Conservation (phyloP, 1,284 basidiomycete genomes). For the Rhodotorula glutinis region DNA sequence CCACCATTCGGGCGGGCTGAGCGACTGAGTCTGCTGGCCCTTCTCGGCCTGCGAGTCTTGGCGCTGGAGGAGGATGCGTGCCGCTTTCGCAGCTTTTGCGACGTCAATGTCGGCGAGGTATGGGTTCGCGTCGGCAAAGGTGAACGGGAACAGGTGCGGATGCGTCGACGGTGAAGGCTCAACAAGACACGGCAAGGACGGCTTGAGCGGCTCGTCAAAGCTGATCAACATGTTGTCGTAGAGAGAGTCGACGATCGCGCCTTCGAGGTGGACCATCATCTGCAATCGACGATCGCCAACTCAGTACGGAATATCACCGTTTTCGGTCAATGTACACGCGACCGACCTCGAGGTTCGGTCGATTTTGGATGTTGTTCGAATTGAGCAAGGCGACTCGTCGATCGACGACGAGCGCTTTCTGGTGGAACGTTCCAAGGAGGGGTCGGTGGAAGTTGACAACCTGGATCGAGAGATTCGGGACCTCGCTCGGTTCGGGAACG, state of each 20-base stretch:
- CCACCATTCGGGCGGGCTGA: conserved; percentile 33
- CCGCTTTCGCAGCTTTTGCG: conserved; percentile 53
- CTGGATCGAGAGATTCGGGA: conserved; percentile 62
- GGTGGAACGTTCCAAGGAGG: conserved; percentile 66
- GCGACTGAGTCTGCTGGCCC: conserved; percentile 13
- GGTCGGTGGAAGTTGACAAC: conserved; percentile 59
- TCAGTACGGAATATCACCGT: neutral
- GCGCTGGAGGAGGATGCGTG: conserved; percentile 48
- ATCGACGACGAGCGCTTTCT: conserved; percentile 67
- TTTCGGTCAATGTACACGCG: neutral
- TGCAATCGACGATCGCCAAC: conserved; percentile 47
- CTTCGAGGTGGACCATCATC: conserved; percentile 66
- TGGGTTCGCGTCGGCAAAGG: conserved; percentile 38
- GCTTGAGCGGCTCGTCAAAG: conserved; percentile 25
- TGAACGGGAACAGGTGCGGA: conserved; percentile 45
- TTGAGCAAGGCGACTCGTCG: conserved; percentile 68
- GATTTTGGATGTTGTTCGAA: conserved; percentile 65
- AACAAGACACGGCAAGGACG: conserved; percentile 56
- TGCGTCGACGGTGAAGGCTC: conserved; percentile 44
- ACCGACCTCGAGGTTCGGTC: conserved; percentile 50
- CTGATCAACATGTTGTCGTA: conserved; percentile 67
- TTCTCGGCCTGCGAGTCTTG: conserved; percentile 49
- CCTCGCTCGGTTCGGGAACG: conserved; percentile 59
- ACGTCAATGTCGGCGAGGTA: conserved; percentile 53
- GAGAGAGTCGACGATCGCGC: conserved; percentile 65